These are phyloP conservation scores for Blepharisma undulans DNA, from an alignment of 169 alveolate species.

Conservation along the genomic window DNA sequence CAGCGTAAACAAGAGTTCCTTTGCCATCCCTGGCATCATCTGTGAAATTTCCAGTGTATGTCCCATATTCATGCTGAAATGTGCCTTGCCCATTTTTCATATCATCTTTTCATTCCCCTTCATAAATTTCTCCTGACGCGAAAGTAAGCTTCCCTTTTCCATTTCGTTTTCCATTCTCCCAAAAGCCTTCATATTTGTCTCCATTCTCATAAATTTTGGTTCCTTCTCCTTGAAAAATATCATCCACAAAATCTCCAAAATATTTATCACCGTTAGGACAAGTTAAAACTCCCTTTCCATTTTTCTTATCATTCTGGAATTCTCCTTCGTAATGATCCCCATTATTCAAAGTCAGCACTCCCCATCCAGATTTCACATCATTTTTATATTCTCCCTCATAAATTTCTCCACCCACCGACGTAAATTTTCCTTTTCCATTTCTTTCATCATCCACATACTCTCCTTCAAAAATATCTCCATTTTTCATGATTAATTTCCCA, in stretches of 20 bases:
- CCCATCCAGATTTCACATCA: neutral
- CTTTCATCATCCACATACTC: neutral
- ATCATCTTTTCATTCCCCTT: slow-evolving; percentile 75
- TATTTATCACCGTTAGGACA: neutral
- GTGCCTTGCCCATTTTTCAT: slow-evolving; percentile 62
- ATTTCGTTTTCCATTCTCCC: slow-evolving; percentile 72
- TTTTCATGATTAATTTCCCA: neutral
- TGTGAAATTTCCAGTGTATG: slow-evolving; percentile 61
- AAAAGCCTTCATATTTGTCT: slow-evolving; percentile 84
- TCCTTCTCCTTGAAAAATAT: neutral
- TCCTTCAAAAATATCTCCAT: slow-evolving; percentile 6
- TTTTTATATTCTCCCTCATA: neutral
- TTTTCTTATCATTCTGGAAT: neutral
- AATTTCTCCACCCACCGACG: neutral
- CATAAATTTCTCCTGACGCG: slow-evolving; percentile 63
- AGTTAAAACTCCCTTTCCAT: slow-evolving; percentile 15
- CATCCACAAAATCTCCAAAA: neutral
- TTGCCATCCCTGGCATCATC: neutral
- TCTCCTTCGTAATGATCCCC: slow-evolving; percentile 26
- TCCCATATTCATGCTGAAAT: slow-evolving; percentile 34
- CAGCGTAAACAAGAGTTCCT: slow-evolving; percentile 1
- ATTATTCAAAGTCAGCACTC: neutral
- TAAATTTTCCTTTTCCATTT: neutral
- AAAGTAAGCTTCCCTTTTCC: slow-evolving; percentile 66
- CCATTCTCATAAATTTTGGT: slow-evolving; percentile 63